Conservation (phyloP, 495 filamentous ascomycete species). For the Tuber aestivum region DNA sequence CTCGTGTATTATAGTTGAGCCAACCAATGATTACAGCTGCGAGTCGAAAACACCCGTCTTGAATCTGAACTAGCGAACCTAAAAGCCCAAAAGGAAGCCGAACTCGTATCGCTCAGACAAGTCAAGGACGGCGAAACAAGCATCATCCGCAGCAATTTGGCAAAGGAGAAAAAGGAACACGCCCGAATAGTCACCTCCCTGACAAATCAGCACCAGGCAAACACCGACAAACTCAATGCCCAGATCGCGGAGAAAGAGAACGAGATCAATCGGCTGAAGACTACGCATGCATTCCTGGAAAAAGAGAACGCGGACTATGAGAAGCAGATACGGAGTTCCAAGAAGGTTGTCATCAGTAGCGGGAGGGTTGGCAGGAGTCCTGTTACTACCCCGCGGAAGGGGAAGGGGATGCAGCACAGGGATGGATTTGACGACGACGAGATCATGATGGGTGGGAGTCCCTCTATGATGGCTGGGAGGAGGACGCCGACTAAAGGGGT, state of each 20-base stretch:
- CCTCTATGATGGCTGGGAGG: conserved; percentile 46
- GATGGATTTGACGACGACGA: conserved; percentile 74
- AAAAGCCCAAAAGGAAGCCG: conserved; percentile 12
- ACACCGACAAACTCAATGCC: conserved; percentile 51
- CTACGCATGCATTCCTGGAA: conserved; percentile 59
- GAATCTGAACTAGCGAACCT: not conserved
- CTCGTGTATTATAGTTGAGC: not conserved
- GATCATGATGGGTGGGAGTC: conserved; percentile 50
- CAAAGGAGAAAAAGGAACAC: conserved; percentile 52
- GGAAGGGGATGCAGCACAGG: conserved; percentile 51
- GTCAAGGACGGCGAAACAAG: conserved; percentile 62
- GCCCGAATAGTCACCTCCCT: conserved; percentile 52
- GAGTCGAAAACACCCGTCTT: conserved; percentile 22
- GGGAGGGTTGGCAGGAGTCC: conserved; percentile 35
- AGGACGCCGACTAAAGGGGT: conserved; percentile 53
- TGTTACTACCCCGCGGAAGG: conserved; percentile 57
- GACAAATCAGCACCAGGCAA: conserved; percentile 54
- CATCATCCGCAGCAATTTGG: conserved; percentile 60
- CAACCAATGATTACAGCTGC: conserved; percentile 19
- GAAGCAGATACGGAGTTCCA: conserved; percentile 42
- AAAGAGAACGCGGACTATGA: conserved; percentile 60
- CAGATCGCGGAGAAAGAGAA: conserved; percentile 54
- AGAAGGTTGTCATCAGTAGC: conserved; percentile 15
- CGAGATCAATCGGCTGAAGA: conserved; percentile 57
- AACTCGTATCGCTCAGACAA: conserved; percentile 21